Base-by-base conservation (phyloP, 1,284 basidiomycete genomes). In the Testicularia cyperi region DNA sequence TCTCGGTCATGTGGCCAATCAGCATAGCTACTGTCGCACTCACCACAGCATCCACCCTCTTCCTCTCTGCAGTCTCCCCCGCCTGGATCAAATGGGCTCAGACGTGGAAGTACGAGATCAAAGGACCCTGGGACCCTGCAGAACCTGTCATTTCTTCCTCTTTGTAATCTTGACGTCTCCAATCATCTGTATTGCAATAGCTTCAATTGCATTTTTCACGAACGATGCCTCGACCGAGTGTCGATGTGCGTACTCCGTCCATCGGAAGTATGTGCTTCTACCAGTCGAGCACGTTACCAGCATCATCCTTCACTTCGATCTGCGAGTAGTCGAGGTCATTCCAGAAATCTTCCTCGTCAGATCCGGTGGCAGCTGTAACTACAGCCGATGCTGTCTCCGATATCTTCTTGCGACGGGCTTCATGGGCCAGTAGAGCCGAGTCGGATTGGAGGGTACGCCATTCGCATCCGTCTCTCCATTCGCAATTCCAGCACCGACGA, bases 121-220 rank as follows among this genome's bases (percentile, higher is more conserved):
- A 39, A n/a, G 68, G 68, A 0, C 68, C 68, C 5, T 71, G 68
- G 68, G 68, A 71, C 45, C 55, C 60, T 5, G 66, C 65, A 9
- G 42, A 53, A 15, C 58, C 55, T 2, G 15, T 48, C 10, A 14
- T 65, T 5, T 48, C 38, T 1, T 28, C 38, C n/a, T n/a, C n/a
- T n/a, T n/a, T n/a, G n/a, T n/a, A n/a, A n/a, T n/a, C n/a, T n/a
- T n/a, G n/a, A n/a, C n/a, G n/a, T n/a, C n/a, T n/a, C n/a, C n/a
- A n/a, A n/a, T n/a, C n/a, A n/a, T n/a, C n/a, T n/a, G n/a, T n/a
- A n/a, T n/a, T n/a, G n/a, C n/a, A n/a, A n/a, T n/a, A n/a, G n/a
- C n/a, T n/a, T n/a, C n/a, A n/a, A n/a, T n/a, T n/a, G n/a, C n/a
- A n/a, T n/a, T n/a, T n/a, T n/a, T n/a, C n/a, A n/a, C n/a, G n/a